Base-by-base conservation (phyloP, 805 yeast species). In the Sungouiella thailandica region DNA sequence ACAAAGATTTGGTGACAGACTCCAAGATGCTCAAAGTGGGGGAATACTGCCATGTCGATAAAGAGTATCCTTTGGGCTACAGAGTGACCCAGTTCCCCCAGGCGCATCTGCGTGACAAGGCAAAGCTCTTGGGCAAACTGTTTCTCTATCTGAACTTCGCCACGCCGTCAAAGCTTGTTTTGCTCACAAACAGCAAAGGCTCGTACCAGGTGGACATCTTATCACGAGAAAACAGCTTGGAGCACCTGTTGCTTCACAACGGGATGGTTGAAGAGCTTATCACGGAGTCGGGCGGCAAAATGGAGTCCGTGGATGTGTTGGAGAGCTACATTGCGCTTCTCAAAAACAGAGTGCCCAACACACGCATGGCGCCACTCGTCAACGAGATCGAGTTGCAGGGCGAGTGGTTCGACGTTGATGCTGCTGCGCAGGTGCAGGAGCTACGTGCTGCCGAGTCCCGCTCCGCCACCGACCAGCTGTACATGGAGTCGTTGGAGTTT, bases 131-230 rank as follows among this genome's bases (percentile, higher is more conserved):
- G 7, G 62, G 60, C 3, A 59, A 57, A 32, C 34, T 65, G 2
- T 50, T 43, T 31, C 37, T 64, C 19, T 57, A 53, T 37, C 33
- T 58, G 9, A 13, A 34, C 4, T 55, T 59, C 13, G 53, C 53
- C 4, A 34, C 58, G 11, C 70, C 70, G 2, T 34, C 40, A 5
- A 51, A 52, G 31, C 14, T 64, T 12, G 50, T 64, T 6, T 52
- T 63, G 20, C 41, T 64, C 37, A 57, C 61, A 4, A 41, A 44
- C 23, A 31, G 31, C 20, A 34, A 32, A 10, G 50, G 50, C 8
- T 45, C 58, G 4, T 55, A 50, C 32, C 48, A 37, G 22, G 47
- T 57, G 22, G 40, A 46, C n/a, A 47, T 53, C 8, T 12, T 32
- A 22, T 23, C 18, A 17, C 22, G 36, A 4, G 36, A 32, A 4